These are phyloP conservation scores for Ophiostoma sp. DNA, from an alignment of 2,329 filamentous ascomycete genomes.

Conservation along the genomic window DNA sequence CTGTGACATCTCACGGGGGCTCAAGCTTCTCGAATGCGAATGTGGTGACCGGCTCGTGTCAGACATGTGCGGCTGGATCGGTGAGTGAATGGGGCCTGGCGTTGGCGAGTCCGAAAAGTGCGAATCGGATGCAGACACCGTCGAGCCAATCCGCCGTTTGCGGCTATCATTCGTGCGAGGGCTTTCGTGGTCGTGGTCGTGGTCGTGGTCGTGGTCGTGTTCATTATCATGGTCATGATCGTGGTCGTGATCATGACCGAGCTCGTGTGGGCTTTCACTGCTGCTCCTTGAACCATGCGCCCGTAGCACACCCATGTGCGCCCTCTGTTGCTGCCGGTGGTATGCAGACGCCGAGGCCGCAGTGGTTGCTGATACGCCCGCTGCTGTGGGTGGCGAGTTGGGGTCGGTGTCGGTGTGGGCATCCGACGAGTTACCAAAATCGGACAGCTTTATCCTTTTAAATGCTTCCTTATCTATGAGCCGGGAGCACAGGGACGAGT, in stretches of 20 bases:
- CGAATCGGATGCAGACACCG: constrained; percentile 43
- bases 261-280: constrained; percentile 38
- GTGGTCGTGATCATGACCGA: constrained; percentile 28
- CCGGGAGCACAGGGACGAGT: neutral
- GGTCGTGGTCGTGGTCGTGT: neutral
- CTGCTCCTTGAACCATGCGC: constrained; percentile 40
- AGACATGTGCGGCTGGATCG: constrained; percentile 37
- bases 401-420: constrained; percentile 28
- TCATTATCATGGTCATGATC: constrained; percentile 27
- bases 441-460: constrained; percentile 46
- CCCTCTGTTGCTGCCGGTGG: constrained; percentile 8
- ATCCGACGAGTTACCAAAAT: constrained; percentile 31
- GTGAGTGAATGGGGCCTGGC: constrained; percentile 39
- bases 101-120: constrained; percentile 40
- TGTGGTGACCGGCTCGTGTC: constrained; percentile 32
- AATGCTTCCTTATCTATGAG: constrained; percentile 43
- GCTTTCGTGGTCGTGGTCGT: neutral
- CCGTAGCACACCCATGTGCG: constrained; percentile 27
- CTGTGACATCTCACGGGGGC: constrained; percentile 26
- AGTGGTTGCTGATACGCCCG: constrained; percentile 37
- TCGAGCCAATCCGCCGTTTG: constrained; percentile 46
- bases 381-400: constrained; percentile 35
- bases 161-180: constrained; percentile 27
- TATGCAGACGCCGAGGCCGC: constrained; percentile 32
- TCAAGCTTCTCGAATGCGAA: constrained; percentile 27